These are phyloP conservation scores for Flueggea neowawraea DNA, from an alignment of 441 rosid species.

Conservation along the genomic window DNA sequence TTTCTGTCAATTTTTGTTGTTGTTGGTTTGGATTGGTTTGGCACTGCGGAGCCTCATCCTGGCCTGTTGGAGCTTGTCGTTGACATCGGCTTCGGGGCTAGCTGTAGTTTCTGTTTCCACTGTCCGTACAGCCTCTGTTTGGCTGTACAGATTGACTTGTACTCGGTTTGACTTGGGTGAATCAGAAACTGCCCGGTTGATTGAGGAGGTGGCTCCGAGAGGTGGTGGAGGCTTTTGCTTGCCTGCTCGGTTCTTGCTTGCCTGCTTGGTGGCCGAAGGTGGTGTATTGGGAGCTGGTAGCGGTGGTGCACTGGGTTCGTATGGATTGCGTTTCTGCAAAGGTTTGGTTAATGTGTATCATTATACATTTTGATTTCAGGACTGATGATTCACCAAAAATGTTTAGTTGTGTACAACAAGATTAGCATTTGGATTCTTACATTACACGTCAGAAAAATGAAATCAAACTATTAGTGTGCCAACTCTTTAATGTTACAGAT, in stretches of 20 bases:
- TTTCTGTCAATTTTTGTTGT: too few relatives aligned
- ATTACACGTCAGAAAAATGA: too few relatives aligned
- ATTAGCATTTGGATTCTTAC: too few relatives aligned
- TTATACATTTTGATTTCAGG: too few relatives aligned
- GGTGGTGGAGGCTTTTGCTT: conserved; percentile 19
- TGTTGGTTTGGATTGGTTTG: conserved; percentile 18
- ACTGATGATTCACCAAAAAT: too few relatives aligned
- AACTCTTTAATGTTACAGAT: too few relatives aligned
- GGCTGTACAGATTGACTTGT: conserved; percentile 19
- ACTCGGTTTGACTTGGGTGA: conserved; percentile 23
- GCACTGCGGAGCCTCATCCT: conserved; percentile 54
- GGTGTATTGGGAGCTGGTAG: conserved; percentile 8
- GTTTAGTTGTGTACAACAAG: too few relatives aligned
- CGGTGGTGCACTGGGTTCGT: conserved; percentile 23
- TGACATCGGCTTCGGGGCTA: conserved; percentile 5
- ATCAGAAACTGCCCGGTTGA: conserved; percentile 24
- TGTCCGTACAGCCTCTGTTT: conserved; percentile 5
- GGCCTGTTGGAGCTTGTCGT: conserved; percentile 25
- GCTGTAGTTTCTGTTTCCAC: conserved; percentile 16
- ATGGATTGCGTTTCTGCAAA: conserved; percentile 18
- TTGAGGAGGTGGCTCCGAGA: conserved; percentile 11
- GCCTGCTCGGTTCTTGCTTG: not conserved
- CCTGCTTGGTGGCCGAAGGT: conserved; percentile 14
- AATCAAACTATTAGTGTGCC: too few relatives aligned
- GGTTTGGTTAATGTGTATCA: too few relatives aligned